Evolutionary conservation across 306 rosid species (phyloP), one percentile per base, ranked within the genome.

Genomic region (Cicer cuneatum): DNA sequence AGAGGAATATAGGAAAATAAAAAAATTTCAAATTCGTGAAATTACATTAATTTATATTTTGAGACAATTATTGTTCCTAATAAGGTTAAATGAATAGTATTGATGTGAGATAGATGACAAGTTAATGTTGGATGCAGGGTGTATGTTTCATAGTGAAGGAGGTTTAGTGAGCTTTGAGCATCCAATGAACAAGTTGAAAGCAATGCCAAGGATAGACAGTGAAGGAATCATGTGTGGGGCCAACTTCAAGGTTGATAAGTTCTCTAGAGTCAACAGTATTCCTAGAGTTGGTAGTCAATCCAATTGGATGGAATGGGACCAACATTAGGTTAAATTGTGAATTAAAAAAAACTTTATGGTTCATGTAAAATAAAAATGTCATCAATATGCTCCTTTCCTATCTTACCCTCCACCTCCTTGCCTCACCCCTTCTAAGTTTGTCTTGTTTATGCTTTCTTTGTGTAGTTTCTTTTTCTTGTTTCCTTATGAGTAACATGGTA

Each of bases 201-300:
- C 99, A 72, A 92, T 95, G 99, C 99, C 96, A 0, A 87, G 98
- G 76, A 7, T 90, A 24, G 99, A 95, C 19, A 92, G 99, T 77
- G 98, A 95, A 77, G 99, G 99, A 6, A 90, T 69, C 21, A 80
- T 92, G 89, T 95, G 99, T 86, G 99, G 99, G 66, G 98, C 99
- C 51, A 78, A 85, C 71, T 95, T 95, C 84, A 95, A 87, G 69
- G 99, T 95, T 10, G 99, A 95, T 73, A 88, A 82, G 60, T 95
- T 8, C 13, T 10, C 89, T 5, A 86, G 98, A 47, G 68, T 95
- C 58, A 95, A 95, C 80, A 95, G 98, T 82, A 88, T 95, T 67
- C 99, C 99, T 7, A 78, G 99, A 1, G 90, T 82, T 2, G 99
- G 99, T 38, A 95, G 99, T 72, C 87, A 84, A 77, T 52, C 90